These are phyloP conservation scores for Aspergillus niger DNA, from an alignment of 2,329 filamentous ascomycete genomes.

Conservation along the genomic window DNA sequence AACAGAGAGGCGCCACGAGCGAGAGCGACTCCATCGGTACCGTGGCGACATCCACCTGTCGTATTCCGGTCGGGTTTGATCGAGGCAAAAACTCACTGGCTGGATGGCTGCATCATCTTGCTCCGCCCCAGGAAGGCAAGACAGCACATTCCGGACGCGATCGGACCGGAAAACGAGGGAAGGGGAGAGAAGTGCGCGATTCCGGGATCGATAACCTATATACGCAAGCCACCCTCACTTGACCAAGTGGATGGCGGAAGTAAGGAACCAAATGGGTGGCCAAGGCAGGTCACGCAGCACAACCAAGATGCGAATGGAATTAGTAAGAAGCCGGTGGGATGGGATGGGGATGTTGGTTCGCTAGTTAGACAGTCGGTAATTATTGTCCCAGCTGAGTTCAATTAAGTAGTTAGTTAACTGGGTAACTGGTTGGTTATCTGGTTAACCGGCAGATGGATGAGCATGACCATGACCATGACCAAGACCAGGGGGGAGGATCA, in stretches of 20 bases:
- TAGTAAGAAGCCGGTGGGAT: neutral
- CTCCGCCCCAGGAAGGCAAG: neutral
- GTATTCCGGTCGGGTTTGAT: neutral
- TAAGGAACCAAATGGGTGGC: neutral
- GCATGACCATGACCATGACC: neutral
- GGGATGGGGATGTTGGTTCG: no score
- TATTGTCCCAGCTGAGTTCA: no score
- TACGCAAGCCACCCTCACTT: conserved; percentile 1
- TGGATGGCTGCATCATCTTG: neutral
- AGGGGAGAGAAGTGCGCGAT: neutral
- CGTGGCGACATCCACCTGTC: conserved; percentile 1
- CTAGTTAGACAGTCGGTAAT: no score
- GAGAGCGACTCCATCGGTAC: neutral
- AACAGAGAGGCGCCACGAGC: neutral
- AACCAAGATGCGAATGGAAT: neutral
- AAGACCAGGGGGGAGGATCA: neutral
- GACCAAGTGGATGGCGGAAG: neutral
- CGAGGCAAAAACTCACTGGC: neutral
- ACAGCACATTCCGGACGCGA: neutral
- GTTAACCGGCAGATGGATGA: neutral
- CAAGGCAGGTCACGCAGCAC: neutral
- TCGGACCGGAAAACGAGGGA: neutral
- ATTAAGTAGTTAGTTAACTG: no score
- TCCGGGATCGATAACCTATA: neutral
- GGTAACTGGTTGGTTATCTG: no score